Percentiles rank a stretch among this genome's conserved stretches.
Conservation (phyloP, 2,329 filamentous ascomycete species). For the Aplosporella prunicola region DNA sequence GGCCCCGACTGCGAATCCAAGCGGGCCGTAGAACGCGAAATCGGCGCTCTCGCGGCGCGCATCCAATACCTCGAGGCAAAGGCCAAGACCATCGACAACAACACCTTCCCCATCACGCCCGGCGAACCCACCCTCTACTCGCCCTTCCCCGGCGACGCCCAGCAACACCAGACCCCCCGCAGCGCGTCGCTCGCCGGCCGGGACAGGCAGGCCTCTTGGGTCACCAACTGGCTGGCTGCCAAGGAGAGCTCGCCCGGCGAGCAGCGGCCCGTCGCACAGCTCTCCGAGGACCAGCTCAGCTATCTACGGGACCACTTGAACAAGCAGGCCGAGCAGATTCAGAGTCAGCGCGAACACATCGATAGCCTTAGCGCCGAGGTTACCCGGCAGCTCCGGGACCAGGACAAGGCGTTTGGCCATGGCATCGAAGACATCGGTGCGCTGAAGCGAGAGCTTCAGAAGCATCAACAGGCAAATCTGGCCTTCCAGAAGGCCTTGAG, state of each 20-base stretch:
- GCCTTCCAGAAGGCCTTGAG: conserved; percentile 95
- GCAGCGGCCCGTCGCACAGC: conserved; percentile 40
- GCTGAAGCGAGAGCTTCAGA: conserved; percentile 86
- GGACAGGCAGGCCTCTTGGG: conserved; percentile 32
- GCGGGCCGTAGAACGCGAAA: conserved; percentile 68
- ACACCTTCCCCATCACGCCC: conserved; percentile 66
- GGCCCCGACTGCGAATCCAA: conserved; percentile 70
- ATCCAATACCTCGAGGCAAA: conserved; percentile 76
- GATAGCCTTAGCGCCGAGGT: conserved; percentile 78
- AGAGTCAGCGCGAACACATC: conserved; percentile 77
- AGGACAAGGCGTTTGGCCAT: conserved; percentile 70
- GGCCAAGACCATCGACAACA: conserved; percentile 51
- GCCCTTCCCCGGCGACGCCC: conserved; percentile 49
- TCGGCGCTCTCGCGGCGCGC: conserved; percentile 66
- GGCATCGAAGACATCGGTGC: conserved; percentile 78
- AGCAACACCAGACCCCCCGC: conserved; percentile 33
- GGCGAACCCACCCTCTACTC: conserved; percentile 53
- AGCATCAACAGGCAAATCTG: conserved; percentile 95
- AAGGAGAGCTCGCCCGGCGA: conserved; percentile 41
- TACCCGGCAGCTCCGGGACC: conserved; percentile 73
- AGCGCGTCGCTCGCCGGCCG: conserved; percentile 19
- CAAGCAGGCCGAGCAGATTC: conserved; percentile 85
- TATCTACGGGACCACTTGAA: conserved; percentile 84
- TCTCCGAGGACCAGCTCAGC: conserved; percentile 74
- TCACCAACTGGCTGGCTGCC: conserved; percentile 45